Base-by-base conservation (phyloP, 2,329 filamentous ascomycete species). In the Colletotrichum limetticola region DNA sequence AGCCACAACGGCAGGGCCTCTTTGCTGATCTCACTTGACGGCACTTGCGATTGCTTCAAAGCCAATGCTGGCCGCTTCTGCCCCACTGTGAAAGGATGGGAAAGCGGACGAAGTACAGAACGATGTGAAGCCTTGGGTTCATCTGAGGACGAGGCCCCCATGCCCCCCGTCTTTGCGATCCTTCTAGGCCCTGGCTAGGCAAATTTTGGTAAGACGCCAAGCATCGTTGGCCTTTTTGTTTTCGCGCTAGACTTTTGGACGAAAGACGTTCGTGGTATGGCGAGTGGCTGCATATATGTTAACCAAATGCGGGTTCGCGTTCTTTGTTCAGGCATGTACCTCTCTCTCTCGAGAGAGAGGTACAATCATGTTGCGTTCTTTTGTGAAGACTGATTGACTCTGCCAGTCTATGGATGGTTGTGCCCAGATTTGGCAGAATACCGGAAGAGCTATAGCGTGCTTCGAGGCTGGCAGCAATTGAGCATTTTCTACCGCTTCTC, bases 281-380 rank as follows among this genome's bases (percentile, higher is more conserved):
- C 28, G 11, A 64, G 30, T 57, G 52, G 66, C 59, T 63, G 52
- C 68, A 62, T 53, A n/a, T 7, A 49, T 60, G 60, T 46, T 52
- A 24, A 32, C 30, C 32, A 32, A 22, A 37, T 22, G 9, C 32
- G 32, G 49, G 28, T 35, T 53, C 30, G 24, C 24, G 59, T 42
- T 7, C 49, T 14, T 37, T 24, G 42, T 28, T 49, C 16, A 66
- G 28, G 24, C 32, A 3, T 16, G 8, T 49, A 19, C 19, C 42
- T 26, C 37, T 14, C 4, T 57, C 49, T 37, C 5, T 7, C 19
- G 24, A 19, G 16, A 42, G 37, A 53, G 19, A n/a, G 14, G 19
- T 49, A 49, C 42, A 49, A n/a, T 49, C 16, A 19, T 49, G 7
- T 49, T 16, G 14, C 14, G 42, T 49, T 49, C 19, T n/a, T 49